phyloP scores from a whole-genome alignment of 1,139 yeast species.

The Yarrowia galli region DNA sequence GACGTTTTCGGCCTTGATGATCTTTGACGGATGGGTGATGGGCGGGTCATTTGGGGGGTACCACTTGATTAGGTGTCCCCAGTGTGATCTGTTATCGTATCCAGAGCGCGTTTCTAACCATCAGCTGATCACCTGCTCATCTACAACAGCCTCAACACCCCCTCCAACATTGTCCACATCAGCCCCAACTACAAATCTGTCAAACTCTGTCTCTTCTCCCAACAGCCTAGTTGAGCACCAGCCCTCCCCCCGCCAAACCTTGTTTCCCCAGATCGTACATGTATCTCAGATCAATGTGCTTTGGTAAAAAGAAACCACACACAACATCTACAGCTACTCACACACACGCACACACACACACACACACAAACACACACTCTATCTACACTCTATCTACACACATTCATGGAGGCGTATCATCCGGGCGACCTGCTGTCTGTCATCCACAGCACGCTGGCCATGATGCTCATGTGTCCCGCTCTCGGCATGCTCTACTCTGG shows the following conservation, averaged over 20 bases:
- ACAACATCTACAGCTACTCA: not conserved
- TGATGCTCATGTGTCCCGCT: slow-evolving; percentile 38
- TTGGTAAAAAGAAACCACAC: not conserved
- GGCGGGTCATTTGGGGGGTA: too few species aligned
- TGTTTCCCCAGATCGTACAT: slow-evolving; percentile 3
- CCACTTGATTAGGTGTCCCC: too few species aligned
- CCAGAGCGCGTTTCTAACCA: too few species aligned
- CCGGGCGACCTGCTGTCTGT: slow-evolving; percentile 37
- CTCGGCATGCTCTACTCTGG: slow-evolving; percentile 34
- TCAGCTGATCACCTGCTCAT: too few species aligned
- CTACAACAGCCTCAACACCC: too few species aligned
- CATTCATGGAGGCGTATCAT: slow-evolving; percentile 21
- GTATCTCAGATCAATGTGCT: not conserved
- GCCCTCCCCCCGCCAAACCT: not conserved
- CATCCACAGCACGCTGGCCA: slow-evolving; percentile 30
- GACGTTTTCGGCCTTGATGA: not conserved
- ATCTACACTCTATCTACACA: not conserved
- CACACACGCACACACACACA: not conserved
- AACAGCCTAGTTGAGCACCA: too few species aligned
- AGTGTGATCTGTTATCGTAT: too few species aligned
- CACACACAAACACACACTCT: not conserved
- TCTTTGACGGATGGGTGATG: not conserved
- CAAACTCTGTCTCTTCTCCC: too few species aligned
- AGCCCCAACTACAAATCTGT: too few species aligned
- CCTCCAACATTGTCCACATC: too few species aligned